A percentile compares a stretch with the other conserved stretches of the same genome.
phyloP scores from a whole-genome alignment of 805 yeast genomes.

The Starmerella floricola region DNA sequence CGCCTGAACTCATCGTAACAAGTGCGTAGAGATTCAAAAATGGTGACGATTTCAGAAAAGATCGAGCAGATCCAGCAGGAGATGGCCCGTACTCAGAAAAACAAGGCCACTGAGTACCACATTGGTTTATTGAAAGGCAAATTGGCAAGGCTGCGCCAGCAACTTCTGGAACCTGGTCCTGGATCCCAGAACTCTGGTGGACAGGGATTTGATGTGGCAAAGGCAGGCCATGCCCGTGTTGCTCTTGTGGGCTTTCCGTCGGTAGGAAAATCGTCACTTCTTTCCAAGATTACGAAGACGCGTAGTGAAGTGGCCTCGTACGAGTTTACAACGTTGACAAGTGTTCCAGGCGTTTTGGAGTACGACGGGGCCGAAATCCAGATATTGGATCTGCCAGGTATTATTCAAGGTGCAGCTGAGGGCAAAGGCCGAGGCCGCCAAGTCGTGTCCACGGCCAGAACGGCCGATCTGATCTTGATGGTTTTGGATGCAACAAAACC shows the following conservation, averaged over 20 bases:
- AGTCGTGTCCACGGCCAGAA: constrained; percentile 90
- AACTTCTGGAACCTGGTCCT: constrained; percentile 79
- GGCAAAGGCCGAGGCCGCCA: constrained; percentile 98
- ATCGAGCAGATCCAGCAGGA: constrained; percentile 86
- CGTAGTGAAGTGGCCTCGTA: constrained; percentile 91
- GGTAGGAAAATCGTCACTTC: constrained; percentile 87
- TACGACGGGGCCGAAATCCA: constrained; percentile 96
- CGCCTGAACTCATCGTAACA: too few relatives aligned
- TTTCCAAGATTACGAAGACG: constrained; percentile 82
- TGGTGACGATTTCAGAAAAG: constrained; percentile 42
- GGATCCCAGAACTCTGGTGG: constrained; percentile 60
- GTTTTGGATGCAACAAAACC: constrained; percentile 93
- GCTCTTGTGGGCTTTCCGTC: constrained; percentile 95
- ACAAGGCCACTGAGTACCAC: constrained; percentile 96
- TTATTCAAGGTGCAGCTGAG: constrained; percentile 89
- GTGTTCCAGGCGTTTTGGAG: constrained; percentile 91
- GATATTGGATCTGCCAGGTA: constrained; percentile 95
- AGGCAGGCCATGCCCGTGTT: constrained; percentile 93
- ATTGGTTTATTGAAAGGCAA: constrained; percentile 89
- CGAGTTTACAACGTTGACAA: constrained; percentile 90
- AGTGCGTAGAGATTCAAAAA: background rate
- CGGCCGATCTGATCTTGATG: constrained; percentile 87
- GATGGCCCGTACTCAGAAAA: constrained; percentile 88
- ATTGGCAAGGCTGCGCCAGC: constrained; percentile 82
- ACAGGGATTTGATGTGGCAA: constrained; percentile 84